Percentiles rank a stretch among this genome's conserved stretches.
phyloP scores from a whole-genome alignment of 164 flowering plant genomes.

The Warburgia ugandensis region DNA sequence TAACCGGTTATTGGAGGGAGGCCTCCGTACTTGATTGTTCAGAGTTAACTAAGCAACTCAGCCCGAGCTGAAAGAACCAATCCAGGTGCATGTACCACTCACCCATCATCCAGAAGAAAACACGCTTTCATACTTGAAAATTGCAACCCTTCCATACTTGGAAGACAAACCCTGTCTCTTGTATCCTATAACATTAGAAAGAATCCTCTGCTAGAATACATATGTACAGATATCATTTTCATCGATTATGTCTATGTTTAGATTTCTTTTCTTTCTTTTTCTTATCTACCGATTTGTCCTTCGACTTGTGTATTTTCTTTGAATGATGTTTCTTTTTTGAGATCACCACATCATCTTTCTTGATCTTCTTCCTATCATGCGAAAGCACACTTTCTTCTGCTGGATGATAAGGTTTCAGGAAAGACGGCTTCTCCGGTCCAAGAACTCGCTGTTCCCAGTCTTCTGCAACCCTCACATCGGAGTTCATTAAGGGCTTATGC shows the following conservation, averaged over 20 bases:
- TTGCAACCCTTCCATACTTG: too few relatives aligned
- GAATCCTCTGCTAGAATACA: too few relatives aligned
- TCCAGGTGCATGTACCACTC: too few relatives aligned
- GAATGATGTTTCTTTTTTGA: constrained; percentile 27
- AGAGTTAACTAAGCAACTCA: too few relatives aligned
- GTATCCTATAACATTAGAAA: too few relatives aligned
- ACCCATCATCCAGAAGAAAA: too few relatives aligned
- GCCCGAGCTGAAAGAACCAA: too few relatives aligned
- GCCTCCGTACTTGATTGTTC: too few relatives aligned
- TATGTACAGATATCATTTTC: not conserved
- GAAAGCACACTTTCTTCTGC: constrained; percentile 31
- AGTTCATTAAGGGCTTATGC: constrained; percentile 10
- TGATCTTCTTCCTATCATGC: constrained; percentile 21
- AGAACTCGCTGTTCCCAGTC: constrained; percentile 31
- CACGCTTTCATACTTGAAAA: too few relatives aligned
- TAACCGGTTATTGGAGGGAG: too few relatives aligned
- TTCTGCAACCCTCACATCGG: constrained; percentile 22
- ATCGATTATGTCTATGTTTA: constrained; percentile 9
- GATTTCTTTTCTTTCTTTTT: too few relatives aligned
- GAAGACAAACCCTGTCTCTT: too few relatives aligned
- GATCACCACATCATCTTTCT: constrained; percentile 21
- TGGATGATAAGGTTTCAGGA: constrained; percentile 11
- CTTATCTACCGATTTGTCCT: constrained; percentile 27
- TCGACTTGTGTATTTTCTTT: constrained; percentile 33
- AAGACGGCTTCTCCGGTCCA: constrained; percentile 64